Percentiles rank a stretch among this genome's conserved stretches.
Conservation (phyloP, 129 eudicot genomes). For the Mikania micrantha region DNA sequence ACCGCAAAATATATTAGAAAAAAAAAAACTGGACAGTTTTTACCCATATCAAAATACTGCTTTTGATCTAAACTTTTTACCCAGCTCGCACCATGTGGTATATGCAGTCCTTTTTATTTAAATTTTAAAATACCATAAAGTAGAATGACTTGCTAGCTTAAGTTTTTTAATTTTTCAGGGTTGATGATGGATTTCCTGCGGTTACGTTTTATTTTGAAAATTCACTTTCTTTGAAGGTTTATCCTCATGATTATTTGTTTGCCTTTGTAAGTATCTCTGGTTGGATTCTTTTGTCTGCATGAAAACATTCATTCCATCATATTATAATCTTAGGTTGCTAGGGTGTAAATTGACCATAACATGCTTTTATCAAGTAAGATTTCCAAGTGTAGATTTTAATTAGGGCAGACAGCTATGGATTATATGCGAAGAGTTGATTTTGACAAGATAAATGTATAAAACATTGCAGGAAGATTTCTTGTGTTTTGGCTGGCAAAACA, state of each 20-base stretch:
- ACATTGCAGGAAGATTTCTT: conserved; percentile 64
- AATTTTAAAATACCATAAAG: not conserved
- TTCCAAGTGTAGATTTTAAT: not conserved
- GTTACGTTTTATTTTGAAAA: conserved; percentile 67
- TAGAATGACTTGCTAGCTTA: conserved; percentile 12
- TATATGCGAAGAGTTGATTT: not conserved
- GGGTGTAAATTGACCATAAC: not conserved
- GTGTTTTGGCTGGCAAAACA: conserved; percentile 95
- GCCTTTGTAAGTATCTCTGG: conserved; percentile 59
- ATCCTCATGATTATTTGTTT: conserved; percentile 74
- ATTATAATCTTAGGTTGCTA: not conserved
- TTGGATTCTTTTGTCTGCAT: not conserved
- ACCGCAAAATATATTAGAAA: too few relatives aligned
- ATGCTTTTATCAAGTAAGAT: conserved; percentile 5
- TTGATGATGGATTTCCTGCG: conserved; percentile 80
- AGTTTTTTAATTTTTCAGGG: conserved; percentile 40
- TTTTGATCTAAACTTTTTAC: not conserved
- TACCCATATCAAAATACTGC: conserved; percentile 1
- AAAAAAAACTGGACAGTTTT: not conserved
- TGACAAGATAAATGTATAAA: not conserved
- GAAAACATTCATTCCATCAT: not conserved
- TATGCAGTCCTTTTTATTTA: not conserved
- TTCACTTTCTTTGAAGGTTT: conserved; percentile 65
- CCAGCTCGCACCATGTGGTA: not conserved
- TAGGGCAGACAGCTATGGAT: not conserved